Conservation (phyloP, 108 stramenopile genomes). For the Nitzschia sp. region DNA sequence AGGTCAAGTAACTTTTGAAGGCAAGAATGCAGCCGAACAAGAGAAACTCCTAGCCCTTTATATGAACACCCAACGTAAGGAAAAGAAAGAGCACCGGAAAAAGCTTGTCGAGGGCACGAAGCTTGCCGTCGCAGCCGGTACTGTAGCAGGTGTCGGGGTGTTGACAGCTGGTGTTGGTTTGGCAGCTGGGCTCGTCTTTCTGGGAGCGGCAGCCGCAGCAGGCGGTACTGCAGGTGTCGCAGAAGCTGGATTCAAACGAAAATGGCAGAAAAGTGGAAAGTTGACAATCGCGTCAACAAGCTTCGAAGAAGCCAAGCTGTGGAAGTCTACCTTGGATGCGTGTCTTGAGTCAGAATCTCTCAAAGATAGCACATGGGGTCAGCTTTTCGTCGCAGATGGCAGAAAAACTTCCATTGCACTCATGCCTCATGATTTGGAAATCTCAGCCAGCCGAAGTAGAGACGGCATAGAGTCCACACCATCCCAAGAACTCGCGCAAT, state of each 20-base stretch:
- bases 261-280: slow-evolving; percentile 44
- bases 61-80: slow-evolving; percentile 38
- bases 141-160: slow-evolving; percentile 71
- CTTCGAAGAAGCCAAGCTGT: slow-evolving; percentile 54
- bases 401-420: slow-evolving; percentile 36
- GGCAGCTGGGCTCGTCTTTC: slow-evolving; percentile 71
- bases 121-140: slow-evolving; percentile 71
- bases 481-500: background rate
- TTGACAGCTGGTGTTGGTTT: slow-evolving; percentile 82
- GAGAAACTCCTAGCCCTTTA: slow-evolving; percentile 31
- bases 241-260: slow-evolving; percentile 45
- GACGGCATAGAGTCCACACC: background rate
- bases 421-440: slow-evolving; percentile 20
- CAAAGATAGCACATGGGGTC: slow-evolving; percentile 50
- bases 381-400: slow-evolving; percentile 45
- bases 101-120: slow-evolving; percentile 61
- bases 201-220: slow-evolving; percentile 75
- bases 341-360: slow-evolving; percentile 33
- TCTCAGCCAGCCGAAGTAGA: background rate
- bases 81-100: slow-evolving; percentile 40
- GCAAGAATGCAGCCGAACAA: slow-evolving; percentile 27
- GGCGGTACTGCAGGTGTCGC: slow-evolving; percentile 80
- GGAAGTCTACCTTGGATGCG: slow-evolving; percentile 63
- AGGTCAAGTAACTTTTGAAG: slow-evolving; percentile 15
- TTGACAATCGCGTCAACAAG: slow-evolving; percentile 57